Evolutionary conservation across 305 asterid genomes (phyloP), one percentile per base, ranked within the genome.

Genomic region (Rubia tinctorum): DNA sequence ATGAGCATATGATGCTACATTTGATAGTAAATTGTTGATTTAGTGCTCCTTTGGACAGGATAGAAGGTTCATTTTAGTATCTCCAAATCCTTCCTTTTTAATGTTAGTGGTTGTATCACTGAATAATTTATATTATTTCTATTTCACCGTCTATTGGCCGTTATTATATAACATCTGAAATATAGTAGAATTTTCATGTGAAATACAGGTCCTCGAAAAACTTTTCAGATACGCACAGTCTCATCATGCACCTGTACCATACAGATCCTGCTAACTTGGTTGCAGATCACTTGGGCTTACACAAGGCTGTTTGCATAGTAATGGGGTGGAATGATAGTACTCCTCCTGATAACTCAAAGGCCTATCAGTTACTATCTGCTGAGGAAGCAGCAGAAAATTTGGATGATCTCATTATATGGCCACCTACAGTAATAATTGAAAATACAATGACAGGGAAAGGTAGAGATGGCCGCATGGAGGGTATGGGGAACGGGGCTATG

Each of bases 401-500:
- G 77, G 87, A 87, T 71, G 99, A 92, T 81, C 92, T 92, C 83
- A 87, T 95, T 81, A 62, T 95, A 85, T 95, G 99, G 99, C 98
- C 99, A 20, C 99, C 99, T 56, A 77, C 93, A 72, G 97, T 95
- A 69, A 89, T 95, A 79, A 83, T 95, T 78, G 96, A 86, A 80
- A 95, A 92, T 86, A 89, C 97, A 23, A 77, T 80, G 86, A 92
- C 93, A 37, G 97, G 96, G 53, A 90, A 89, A 88, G 84, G 91
- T 86, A 88, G 84, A 81, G 97, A 90, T 39, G 97, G 94, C 62
- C 97, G 98, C 71, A 85, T 80, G 84, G 99, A 95, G 90, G 98
- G 99, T 85, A 71, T 92, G 85, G 99, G 99, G 81, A 92, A 92
- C 96, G 85, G 91, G 84, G 89, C 96, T 44, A 86, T 95, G 97